A percentile compares a stretch with the other conserved stretches of the same genome.
These are phyloP conservation scores for Amorphotheca resinae DNA, from an alignment of 495 filamentous ascomycete genomes.

Conservation along the genomic window DNA sequence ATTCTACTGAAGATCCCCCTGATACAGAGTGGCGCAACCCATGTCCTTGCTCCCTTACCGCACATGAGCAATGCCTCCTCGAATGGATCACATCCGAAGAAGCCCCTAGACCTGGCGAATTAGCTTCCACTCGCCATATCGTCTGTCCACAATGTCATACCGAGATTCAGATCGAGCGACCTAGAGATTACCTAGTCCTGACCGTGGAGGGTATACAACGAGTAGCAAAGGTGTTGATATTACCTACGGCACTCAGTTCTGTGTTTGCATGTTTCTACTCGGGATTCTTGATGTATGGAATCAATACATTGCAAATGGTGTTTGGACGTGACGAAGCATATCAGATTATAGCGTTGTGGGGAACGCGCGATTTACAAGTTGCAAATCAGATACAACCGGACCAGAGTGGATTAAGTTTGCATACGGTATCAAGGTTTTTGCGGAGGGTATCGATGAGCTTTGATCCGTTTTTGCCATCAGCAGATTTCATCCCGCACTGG, in stretches of 20 bases:
- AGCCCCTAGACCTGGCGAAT: constrained; percentile 36
- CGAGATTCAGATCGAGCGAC: constrained; percentile 61
- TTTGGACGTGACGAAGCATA: constrained; percentile 48
- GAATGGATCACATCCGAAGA: constrained; percentile 85
- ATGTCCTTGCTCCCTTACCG: constrained; percentile 78
- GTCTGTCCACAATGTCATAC: constrained; percentile 81
- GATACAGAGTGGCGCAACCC: constrained; percentile 69
- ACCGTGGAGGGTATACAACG: constrained; percentile 38
- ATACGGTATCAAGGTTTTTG: neutral
- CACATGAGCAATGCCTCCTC: constrained; percentile 81
- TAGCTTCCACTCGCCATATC: constrained; percentile 38
- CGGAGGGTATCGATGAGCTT: neutral
- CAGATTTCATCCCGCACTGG: constrained; percentile 17
- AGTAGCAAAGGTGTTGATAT: constrained; percentile 2
- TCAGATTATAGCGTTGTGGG: neutral
- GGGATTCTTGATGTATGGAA: constrained; percentile 45
- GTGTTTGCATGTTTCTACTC: constrained; percentile 24
- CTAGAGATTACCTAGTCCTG: constrained; percentile 53
- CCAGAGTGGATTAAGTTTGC: neutral
- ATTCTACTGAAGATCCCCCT: constrained; percentile 63
- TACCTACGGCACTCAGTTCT: constrained; percentile 7
- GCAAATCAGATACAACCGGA: neutral
- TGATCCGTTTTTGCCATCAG: constrained; percentile 17
- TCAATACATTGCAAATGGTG: constrained; percentile 46
- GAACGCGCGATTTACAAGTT: constrained; percentile 1